These are phyloP conservation scores for Astragalus glycyphyllos DNA, from an alignment of 306 rosid species.

Conservation along the genomic window DNA sequence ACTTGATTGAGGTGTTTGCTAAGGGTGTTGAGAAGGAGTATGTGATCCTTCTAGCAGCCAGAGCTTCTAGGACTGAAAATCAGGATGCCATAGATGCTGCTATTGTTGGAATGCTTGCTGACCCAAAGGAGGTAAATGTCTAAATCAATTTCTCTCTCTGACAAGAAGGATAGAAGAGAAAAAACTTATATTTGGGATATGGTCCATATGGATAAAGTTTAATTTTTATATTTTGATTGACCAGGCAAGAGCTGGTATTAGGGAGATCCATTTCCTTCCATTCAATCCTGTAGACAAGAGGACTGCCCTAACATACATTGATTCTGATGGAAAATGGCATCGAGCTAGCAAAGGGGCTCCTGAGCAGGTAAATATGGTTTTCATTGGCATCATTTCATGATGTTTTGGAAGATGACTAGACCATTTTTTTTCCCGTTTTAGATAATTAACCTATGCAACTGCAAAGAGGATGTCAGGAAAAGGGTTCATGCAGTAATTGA, in stretches of 20 bases:
- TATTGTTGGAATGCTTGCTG: constrained; percentile 93
- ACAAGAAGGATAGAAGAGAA: neutral
- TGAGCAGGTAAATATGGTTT: constrained; percentile 74
- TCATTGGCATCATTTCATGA: constrained; percentile 20
- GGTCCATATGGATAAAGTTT: neutral
- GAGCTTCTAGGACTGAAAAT: constrained; percentile 94
- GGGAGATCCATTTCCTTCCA: constrained; percentile 91
- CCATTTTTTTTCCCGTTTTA: constrained; percentile 38
- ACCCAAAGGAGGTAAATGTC: constrained; percentile 83
- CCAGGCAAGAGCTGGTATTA: constrained; percentile 87
- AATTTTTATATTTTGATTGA: constrained; percentile 37
- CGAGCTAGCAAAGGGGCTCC: constrained; percentile 98
- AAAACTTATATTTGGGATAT: neutral
- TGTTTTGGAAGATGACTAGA: constrained; percentile 17
- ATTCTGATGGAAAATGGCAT: constrained; percentile 83
- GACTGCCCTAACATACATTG: constrained; percentile 94
- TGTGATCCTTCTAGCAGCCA: constrained; percentile 85
- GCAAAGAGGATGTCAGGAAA: constrained; percentile 78
- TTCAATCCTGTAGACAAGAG: constrained; percentile 98
- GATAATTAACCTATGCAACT: constrained; percentile 83
- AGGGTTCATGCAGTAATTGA: constrained; percentile 76
- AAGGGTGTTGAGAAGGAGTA: constrained; percentile 85
- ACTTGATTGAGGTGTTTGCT: constrained; percentile 82
- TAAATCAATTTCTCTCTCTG: neutral
- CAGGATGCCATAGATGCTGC: constrained; percentile 99